Percentiles rank a stretch among this genome's conserved stretches.
These are phyloP conservation scores for Tuber brumale DNA, from an alignment of 495 filamentous ascomycete genomes.

Conservation along the genomic window DNA sequence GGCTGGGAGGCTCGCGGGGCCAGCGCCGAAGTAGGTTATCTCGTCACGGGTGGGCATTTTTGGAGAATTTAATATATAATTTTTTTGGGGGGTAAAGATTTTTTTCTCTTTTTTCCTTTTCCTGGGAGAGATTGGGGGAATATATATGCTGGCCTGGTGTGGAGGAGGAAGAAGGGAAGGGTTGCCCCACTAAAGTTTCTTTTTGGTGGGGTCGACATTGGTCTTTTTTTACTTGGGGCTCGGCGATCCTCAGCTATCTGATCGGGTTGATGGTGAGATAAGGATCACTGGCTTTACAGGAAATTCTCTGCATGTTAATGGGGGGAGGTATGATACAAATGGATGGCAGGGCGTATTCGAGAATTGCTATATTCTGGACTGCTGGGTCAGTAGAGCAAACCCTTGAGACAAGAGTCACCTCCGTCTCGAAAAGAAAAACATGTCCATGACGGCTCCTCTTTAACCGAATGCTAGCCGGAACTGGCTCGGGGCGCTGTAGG, in stretches of 20 bases:
- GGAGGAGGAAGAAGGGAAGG: not conserved
- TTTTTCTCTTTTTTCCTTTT: too few relatives aligned
- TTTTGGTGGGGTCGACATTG: not conserved
- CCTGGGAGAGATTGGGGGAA: not conserved
- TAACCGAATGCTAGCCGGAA: not conserved
- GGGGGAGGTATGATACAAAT: not conserved
- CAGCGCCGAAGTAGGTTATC: slow-evolving; percentile 75
- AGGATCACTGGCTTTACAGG: not conserved
- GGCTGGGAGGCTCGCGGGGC: slow-evolving; percentile 76
- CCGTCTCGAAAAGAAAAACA: not conserved
- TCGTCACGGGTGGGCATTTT: slow-evolving; percentile 56
- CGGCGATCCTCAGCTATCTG: not conserved
- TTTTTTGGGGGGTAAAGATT: slow-evolving; percentile 1
- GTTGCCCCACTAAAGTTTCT: not conserved
- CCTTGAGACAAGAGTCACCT: not conserved
- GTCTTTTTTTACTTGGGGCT: not conserved
- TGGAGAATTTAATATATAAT: not conserved
- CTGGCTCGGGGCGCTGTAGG: not conserved
- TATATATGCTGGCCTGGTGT: not conserved
- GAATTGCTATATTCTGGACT: not conserved
- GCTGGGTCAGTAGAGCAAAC: not conserved
- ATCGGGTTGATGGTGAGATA: not conserved
- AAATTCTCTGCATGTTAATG: not conserved
- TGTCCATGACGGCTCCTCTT: not conserved
- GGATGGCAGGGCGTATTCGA: not conserved